Percentiles rank a stretch among this genome's conserved stretches.
Evolutionary conservation across 2,329 filamentous ascomycete species (phyloP).

Genomic region (Paracamarosporium sp.): DNA sequence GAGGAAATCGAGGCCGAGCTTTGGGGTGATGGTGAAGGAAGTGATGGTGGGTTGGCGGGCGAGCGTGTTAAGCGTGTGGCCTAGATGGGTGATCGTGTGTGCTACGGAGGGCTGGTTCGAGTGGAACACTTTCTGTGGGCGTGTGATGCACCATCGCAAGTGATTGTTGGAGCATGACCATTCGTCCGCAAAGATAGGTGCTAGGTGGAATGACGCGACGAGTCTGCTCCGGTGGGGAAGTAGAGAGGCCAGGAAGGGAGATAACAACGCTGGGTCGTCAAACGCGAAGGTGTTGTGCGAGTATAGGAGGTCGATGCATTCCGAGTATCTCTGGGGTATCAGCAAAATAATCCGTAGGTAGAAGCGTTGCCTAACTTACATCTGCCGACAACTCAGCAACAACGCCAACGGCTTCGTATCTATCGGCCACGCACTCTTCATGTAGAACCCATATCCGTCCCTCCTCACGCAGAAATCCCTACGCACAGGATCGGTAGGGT

Average conservation of each 20-base stretch:
- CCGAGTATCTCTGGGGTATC: slow-evolving; percentile 9
- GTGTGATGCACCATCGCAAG: too few species aligned
- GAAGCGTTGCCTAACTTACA: slow-evolving; percentile 1
- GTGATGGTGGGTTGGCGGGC: neutral
- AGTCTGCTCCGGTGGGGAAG: neutral
- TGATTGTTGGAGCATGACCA: too few species aligned
- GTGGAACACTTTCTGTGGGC: neutral
- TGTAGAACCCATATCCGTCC: slow-evolving; percentile 2
- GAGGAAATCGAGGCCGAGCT: neutral
- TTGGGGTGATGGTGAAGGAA: neutral
- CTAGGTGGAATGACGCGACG: slow-evolving; percentile 5
- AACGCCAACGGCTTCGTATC: slow-evolving; percentile 4
- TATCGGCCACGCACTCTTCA: slow-evolving; percentile 4
- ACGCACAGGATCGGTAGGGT: neutral
- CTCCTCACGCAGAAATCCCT: slow-evolving; percentile 7
- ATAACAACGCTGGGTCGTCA: neutral
- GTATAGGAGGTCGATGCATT: slow-evolving; percentile 12
- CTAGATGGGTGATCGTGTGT: neutral
- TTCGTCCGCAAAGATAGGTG: neutral
- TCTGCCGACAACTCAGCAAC: slow-evolving; percentile 9
- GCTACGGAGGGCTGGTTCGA: neutral
- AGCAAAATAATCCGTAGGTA: neutral
- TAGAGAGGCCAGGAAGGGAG: neutral
- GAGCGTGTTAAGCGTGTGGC: neutral
- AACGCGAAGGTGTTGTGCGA: slow-evolving; percentile 14